Base-by-base conservation (phyloP, 2,329 filamentous ascomycete genomes). In the Phyllachora maydis region DNA sequence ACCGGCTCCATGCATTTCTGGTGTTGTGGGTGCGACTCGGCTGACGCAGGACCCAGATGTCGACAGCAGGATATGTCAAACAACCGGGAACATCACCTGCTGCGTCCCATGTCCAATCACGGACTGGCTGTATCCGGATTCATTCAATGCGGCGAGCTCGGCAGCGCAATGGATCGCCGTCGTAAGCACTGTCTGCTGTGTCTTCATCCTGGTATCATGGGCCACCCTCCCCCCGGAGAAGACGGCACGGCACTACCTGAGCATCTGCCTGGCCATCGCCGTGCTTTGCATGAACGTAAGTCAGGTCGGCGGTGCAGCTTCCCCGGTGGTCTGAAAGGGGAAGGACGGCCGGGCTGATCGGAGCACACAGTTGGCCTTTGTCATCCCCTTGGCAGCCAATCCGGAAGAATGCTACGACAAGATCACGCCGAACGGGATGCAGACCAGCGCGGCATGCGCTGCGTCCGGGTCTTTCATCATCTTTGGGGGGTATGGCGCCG, bases 361-460 rank as follows among this genome's bases (percentile, higher is more conserved):
- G 8, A 14, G 20, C 11, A 14, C 4, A 16, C 14, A 91, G 72
- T 58, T 95, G 34, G 82, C 81, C 15, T 92, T 95, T 43, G 76
- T 93, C 21, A 67, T 98, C 19, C 85, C 88, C 0, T 61, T 93
- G 12, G 81, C 67, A 8, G 67, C 69, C 14, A 62, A 70, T 29
- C 81, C 83, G 1, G 53, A 79, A 0, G 69, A 91, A 52, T 98
- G 88, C 45, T 76, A 69, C 42, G 77, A 98, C 42, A 56, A 62
- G 21, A 95, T 98, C 39, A 98, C 88, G 1, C 88, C 88, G 0
- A 71, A 95, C 40, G 78, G 83, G 42, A 93, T 95, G 83, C 62
- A 70, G 33, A 76, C 72, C 2, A 78, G 65, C 39, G 52, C 70
- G 14, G 68, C 79, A 4, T 98, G 88, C 43, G 88, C 82, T 4